These are phyloP conservation scores for Medicago truncatula DNA, from an alignment of 306 rosid species.

Conservation along the genomic window MtrunA17r5.0-ANR NC_053044.1:37688001-37688500, in stretches of 20 bases:
- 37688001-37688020: constrained; percentile 96
- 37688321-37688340: constrained; percentile 55
- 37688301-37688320: constrained; percentile 22
- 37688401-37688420: constrained; percentile 75
- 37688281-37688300: constrained; percentile 31
- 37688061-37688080: not conserved
- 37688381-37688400: constrained; percentile 86
- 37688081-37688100: constrained; percentile 11
- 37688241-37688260: constrained; percentile 29
- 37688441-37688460: constrained; percentile 99
- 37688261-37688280: constrained; percentile 5
- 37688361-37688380: constrained; percentile 80
- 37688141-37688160: constrained; percentile 97
- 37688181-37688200: constrained; percentile 96
- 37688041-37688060: not conserved
- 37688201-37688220: constrained; percentile 93
- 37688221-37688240: constrained; percentile 98
- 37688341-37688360: constrained; percentile 90
- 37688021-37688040: constrained; percentile 94
- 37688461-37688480: constrained; percentile 96
- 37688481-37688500: constrained; percentile 99
- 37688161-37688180: constrained; percentile 96
- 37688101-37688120: not conserved
- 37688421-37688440: constrained; percentile 98
- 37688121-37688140: constrained; percentile 35